phyloP scores from a whole-genome alignment of 805 yeast species.

The Schwanniomyces yamadae region DNA sequence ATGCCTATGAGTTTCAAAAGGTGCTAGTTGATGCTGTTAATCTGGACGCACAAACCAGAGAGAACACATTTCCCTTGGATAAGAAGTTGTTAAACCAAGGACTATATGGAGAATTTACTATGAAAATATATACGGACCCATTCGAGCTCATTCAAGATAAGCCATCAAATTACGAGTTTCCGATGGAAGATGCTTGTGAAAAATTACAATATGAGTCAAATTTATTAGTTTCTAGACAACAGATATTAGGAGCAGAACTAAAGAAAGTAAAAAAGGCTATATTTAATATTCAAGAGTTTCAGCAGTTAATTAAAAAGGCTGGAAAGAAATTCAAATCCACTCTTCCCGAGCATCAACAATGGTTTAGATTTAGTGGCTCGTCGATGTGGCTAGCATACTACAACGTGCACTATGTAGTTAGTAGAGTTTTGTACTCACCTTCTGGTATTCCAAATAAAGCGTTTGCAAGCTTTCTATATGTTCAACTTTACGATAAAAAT shows the following conservation, averaged over 20 bases:
- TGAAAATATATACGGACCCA: conserved; percentile 20
- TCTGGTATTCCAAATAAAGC: conserved; percentile 15
- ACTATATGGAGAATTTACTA: conserved; percentile 2
- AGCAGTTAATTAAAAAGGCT: conserved; percentile 15
- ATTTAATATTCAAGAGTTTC: conserved; percentile 9
- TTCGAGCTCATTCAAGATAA: conserved; percentile 6
- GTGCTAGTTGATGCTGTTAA: too few relatives aligned
- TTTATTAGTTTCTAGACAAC: conserved; percentile 14
- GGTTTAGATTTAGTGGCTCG: conserved; percentile 23
- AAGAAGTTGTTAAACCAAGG: conserved; percentile 1
- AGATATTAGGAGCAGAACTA: conserved; percentile 17
- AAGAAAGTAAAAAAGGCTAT: conserved; percentile 10
- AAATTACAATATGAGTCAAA: conserved; percentile 10
- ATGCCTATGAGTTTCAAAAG: too few relatives aligned
- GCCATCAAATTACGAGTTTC: conserved; percentile 9
- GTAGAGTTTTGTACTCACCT: conserved; percentile 17
- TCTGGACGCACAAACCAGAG: too few relatives aligned
- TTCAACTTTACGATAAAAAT: conserved; percentile 19
- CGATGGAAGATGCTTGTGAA: conserved; percentile 14
- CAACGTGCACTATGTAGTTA: conserved; percentile 19
- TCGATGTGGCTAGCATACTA: conserved; percentile 21
- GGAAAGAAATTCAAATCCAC: conserved; percentile 16
- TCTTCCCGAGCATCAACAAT: conserved; percentile 16
- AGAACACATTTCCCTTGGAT: conserved; percentile 8
- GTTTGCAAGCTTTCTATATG: conserved; percentile 16